These are phyloP conservation scores for Speleostelium caveatum DNA, from an alignment of 78 protist genomes.

Conservation along the genomic window DNA sequence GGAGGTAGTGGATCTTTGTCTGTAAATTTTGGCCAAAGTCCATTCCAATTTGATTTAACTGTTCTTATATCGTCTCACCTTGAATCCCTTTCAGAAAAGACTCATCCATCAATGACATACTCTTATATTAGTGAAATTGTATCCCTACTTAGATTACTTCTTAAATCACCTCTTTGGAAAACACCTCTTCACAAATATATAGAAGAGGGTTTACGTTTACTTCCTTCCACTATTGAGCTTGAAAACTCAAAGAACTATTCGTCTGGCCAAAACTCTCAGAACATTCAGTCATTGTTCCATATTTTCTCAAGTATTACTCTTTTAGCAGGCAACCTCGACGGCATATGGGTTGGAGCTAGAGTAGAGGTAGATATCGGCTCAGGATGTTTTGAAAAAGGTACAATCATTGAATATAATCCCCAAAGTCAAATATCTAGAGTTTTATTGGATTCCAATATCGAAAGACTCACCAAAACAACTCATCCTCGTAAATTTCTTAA, in stretches of 20 bases:
- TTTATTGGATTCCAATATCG: slow-evolving; percentile 47
- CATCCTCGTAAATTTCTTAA: slow-evolving; percentile 24
- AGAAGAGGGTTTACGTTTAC: slow-evolving; percentile 38
- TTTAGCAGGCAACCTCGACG: slow-evolving; percentile 64
- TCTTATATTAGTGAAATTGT: slow-evolving; percentile 67
- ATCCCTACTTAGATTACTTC: slow-evolving; percentile 41
- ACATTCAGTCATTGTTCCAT: slow-evolving; percentile 44
- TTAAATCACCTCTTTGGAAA: slow-evolving; percentile 41
- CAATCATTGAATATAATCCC: slow-evolving; percentile 38
- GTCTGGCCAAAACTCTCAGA: not conserved
- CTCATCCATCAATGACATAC: slow-evolving; percentile 39
- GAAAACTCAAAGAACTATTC: not conserved
- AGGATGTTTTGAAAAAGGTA: slow-evolving; percentile 59
- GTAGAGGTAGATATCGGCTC: slow-evolving; percentile 67
- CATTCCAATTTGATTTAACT: slow-evolving; percentile 63
- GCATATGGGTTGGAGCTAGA: slow-evolving; percentile 62
- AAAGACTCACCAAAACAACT: slow-evolving; percentile 3
- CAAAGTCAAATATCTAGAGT: slow-evolving; percentile 14
- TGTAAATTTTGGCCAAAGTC: slow-evolving; percentile 75
- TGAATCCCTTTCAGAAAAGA: slow-evolving; percentile 35
- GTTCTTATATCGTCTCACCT: slow-evolving; percentile 24
- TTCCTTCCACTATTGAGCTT: slow-evolving; percentile 48
- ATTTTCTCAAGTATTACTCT: slow-evolving; percentile 45
- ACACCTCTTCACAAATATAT: slow-evolving; percentile 22
- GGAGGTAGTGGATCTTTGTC: slow-evolving; percentile 18